Evolutionary conservation across 495 filamentous ascomycete genomes (phyloP).

Genomic region (Neurospora sp.): DNA sequence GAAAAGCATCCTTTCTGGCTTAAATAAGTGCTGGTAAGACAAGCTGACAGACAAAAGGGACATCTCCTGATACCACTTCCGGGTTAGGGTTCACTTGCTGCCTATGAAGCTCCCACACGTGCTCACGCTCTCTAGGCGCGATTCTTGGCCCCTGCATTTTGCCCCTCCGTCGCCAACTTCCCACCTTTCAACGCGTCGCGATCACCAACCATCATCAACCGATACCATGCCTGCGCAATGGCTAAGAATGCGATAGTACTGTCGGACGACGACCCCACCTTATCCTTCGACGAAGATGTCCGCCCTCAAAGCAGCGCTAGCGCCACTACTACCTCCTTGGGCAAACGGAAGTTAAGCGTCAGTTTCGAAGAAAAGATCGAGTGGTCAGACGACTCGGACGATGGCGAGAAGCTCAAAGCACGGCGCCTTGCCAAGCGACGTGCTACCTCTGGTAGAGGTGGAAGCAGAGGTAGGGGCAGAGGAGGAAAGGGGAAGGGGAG

Average conservation of each 20-base stretch:
- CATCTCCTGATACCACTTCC: not conserved
- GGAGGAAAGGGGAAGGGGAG: slow-evolving; percentile 16
- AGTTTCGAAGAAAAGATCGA: slow-evolving; percentile 25
- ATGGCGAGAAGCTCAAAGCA: slow-evolving; percentile 23
- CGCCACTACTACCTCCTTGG: not conserved
- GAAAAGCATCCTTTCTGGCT: not conserved
- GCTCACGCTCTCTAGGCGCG: slow-evolving; percentile 4
- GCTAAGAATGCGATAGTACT: slow-evolving; percentile 7
- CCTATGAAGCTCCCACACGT: not conserved
- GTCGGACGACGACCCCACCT: slow-evolving; percentile 14
- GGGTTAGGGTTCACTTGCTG: not conserved
- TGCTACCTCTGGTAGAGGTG: slow-evolving; percentile 10
- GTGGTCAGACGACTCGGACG: slow-evolving; percentile 30
- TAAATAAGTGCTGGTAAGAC: not conserved
- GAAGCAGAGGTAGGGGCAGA: slow-evolving; percentile 4
- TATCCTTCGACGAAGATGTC: slow-evolving; percentile 2
- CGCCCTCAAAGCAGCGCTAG: not conserved
- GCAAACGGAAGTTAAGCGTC: slow-evolving; percentile 18
- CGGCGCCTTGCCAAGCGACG: slow-evolving; percentile 13
- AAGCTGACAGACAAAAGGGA: not conserved
- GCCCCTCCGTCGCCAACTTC: not conserved
- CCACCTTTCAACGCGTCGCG: not conserved
- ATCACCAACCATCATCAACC: not conserved
- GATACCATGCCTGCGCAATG: slow-evolving; percentile 9
- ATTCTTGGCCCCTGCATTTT: not conserved